Percentiles rank a stretch among this genome's conserved stretches.
Evolutionary conservation across 108 stramenopile species (phyloP).

Genomic region (Fragilaria crotonensis): DNA sequence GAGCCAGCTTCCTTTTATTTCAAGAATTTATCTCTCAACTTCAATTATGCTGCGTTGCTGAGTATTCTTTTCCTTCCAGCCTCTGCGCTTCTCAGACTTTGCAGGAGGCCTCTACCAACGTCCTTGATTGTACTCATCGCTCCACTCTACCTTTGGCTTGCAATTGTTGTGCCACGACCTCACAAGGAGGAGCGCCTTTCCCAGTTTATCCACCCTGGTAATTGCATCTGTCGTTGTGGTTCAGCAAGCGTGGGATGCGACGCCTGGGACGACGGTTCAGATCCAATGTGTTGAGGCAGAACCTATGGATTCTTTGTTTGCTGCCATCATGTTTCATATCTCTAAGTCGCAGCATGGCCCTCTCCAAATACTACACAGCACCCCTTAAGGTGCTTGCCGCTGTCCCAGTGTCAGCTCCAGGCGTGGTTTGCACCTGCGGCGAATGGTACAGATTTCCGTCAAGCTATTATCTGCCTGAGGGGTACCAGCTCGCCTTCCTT

Average conservation of each 20-base stretch:
- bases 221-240: slow-evolving; percentile 32
- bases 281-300: neutral
- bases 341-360: slow-evolving; percentile 45
- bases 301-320: neutral
- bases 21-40: slow-evolving; percentile 91
- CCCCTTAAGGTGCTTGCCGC: slow-evolving; percentile 60
- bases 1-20: slow-evolving; percentile 91
- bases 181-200: slow-evolving; percentile 97
- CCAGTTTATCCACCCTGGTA: slow-evolving; percentile 76
- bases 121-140: slow-evolving; percentile 24
- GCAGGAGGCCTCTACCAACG: neutral
- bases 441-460: slow-evolving; percentile 98
- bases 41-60: slow-evolving; percentile 59
- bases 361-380: slow-evolving; percentile 68
- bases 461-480: slow-evolving; percentile 76
- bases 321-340: slow-evolving; percentile 25
- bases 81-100: neutral
- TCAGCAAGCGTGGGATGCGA: neutral
- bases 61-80: slow-evolving; percentile 30
- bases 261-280: neutral
- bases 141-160: slow-evolving; percentile 79
- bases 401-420: slow-evolving; percentile 9
- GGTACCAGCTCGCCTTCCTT: slow-evolving; percentile 63
- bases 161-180: slow-evolving; percentile 74
- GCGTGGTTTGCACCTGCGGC: slow-evolving; percentile 79